Evolutionary conservation across 768 basidiomycete species (phyloP).

Genomic region (Tulasnella sp.): DNA sequence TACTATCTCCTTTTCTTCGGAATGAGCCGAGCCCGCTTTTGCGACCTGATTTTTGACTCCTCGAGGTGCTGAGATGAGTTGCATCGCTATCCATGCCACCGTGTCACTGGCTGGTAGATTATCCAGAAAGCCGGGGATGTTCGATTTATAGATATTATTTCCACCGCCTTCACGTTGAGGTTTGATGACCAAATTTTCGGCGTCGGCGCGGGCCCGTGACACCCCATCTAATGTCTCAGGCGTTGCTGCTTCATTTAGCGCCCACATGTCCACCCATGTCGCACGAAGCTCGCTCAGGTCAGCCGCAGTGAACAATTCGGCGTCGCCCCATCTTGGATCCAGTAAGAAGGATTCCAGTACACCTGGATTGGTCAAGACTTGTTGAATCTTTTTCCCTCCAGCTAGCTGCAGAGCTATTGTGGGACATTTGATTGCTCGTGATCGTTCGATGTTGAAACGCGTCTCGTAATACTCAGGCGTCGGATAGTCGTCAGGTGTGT

Average conservation of each 20-base stretch:
- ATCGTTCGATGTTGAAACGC: constrained; percentile 67
- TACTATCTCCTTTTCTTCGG: constrained; percentile 54
- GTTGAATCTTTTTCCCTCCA: constrained; percentile 90
- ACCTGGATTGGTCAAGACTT: constrained; percentile 62
- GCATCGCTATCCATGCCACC: constrained; percentile 92
- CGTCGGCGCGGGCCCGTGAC: constrained; percentile 37
- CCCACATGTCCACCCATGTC: constrained; percentile 87
- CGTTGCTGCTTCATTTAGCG: constrained; percentile 38
- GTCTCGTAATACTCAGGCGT: constrained; percentile 50
- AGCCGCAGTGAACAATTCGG: constrained; percentile 23
- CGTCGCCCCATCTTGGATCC: constrained; percentile 16
- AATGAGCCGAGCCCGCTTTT: constrained; percentile 46
- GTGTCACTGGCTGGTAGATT: constrained; percentile 45
- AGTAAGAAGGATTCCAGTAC: constrained; percentile 61
- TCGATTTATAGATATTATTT: constrained; percentile 82
- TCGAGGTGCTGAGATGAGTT: constrained; percentile 67
- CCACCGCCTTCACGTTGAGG: constrained; percentile 98
- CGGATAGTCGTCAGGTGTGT: constrained; percentile 70
- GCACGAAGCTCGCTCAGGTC: constrained; percentile 44
- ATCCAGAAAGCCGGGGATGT: constrained; percentile 67
- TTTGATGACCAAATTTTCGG: constrained; percentile 67
- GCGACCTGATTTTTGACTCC: constrained; percentile 61
- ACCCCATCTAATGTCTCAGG: constrained; percentile 34
- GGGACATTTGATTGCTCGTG: constrained; percentile 85
- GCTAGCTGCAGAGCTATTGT: constrained; percentile 85